Base-by-base conservation (phyloP, 2,329 filamentous ascomycete species). In the Triangularia setosa region DNA sequence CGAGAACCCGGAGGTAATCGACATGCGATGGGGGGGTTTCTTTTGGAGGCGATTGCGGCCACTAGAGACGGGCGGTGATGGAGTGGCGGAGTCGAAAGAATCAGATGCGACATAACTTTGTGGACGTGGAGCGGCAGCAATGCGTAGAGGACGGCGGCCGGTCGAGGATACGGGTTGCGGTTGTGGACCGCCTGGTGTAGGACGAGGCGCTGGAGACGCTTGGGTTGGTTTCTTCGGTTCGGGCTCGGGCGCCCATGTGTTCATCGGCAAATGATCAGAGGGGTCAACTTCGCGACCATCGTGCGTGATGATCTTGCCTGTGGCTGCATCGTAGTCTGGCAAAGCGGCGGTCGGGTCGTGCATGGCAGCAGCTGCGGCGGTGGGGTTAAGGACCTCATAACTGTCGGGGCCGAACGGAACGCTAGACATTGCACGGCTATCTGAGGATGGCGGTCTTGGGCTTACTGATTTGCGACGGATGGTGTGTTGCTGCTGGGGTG, bases 271-370 rank as follows among this genome's bases (percentile, higher is more conserved):
- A 72, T 93, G 90, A 74, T 94, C 91, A 0, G 90, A 92, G 0
- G 91, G 91, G 72, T 94, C 91, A 62, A 94, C 84, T 71, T 92
- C 89, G 62, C 89, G 83, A 6, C 91, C 91, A 72, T 92, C 90
- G 67, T 90, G 83, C 1, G 87, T 90, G 61, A 93, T 87, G 66
- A 93, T 92, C 72, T 91, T 91, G 8, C 86, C 88, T 60, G 84
- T 82, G 0, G 81, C 77, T 61, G 87, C 85, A 68, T 82, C 79
- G 59, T 79, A 80, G 57, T 81, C 79, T 1, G 71, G 66, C n/a
- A 73, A 71, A 5, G 72, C 73, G 4, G 72, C 70, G 2, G 72
- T 65, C 6, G 65, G 60, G 16, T 77, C 75, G 30, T 73, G 74
- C 24, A 72, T 65, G 24, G 73, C 75, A 24, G 73, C 75, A n/a